A percentile compares a stretch with the other conserved stretches of the same genome.
Conservation (phyloP, 306 rosid genomes). For the Gillenia trifoliata region DNA sequence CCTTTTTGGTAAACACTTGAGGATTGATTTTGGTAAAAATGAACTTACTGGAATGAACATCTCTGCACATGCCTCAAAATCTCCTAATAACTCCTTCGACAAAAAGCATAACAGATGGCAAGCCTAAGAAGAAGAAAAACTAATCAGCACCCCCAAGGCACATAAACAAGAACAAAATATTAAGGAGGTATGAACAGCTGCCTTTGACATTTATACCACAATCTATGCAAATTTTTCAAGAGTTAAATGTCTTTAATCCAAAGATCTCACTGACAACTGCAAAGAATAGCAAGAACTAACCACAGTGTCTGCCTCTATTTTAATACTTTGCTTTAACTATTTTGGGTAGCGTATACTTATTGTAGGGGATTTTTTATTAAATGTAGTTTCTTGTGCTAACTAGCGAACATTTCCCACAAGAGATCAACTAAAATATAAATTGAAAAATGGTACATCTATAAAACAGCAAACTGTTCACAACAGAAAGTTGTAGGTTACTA, state of each 20-base stretch:
- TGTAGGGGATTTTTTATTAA: background rate
- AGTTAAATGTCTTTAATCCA: background rate
- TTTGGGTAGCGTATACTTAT: background rate
- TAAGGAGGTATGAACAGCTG: background rate
- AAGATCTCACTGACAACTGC: conserved; percentile 8
- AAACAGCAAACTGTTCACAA: background rate
- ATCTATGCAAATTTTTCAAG: background rate
- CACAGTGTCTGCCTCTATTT: background rate
- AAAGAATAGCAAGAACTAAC: background rate
- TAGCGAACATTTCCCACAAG: background rate
- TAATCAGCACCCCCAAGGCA: background rate
- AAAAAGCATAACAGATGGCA: conserved; percentile 90
- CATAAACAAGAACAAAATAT: conserved; percentile 12
- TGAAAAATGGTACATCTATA: background rate
- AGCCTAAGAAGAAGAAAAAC: conserved; percentile 47
- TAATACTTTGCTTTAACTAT: background rate
- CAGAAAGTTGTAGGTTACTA: background rate
- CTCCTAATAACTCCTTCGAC: conserved; percentile 93
- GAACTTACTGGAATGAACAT: conserved; percentile 87
- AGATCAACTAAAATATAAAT: background rate
- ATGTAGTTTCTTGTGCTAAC: background rate
- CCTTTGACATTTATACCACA: background rate
- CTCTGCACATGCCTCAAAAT: conserved; percentile 94
- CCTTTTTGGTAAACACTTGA: background rate
- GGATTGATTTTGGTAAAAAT: conserved; percentile 5